A percentile compares a stretch with the other conserved stretches of the same genome.
These are phyloP conservation scores for Myxozyma mucilagina DNA, from an alignment of 805 yeast genomes.

Conservation along the genomic window DNA sequence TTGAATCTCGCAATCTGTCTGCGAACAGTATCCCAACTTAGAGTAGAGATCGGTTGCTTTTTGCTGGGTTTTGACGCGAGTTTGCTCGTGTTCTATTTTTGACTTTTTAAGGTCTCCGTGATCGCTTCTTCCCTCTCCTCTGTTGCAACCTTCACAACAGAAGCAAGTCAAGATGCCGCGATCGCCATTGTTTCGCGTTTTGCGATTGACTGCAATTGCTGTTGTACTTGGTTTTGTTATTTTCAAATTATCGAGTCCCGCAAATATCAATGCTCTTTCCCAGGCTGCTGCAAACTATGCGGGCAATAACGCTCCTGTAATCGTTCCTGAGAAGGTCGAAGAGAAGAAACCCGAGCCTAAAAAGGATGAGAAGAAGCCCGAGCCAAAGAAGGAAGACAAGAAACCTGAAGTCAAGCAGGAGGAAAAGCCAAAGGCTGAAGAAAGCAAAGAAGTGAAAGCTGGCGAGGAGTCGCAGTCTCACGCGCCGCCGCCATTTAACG, in stretches of 20 bases:
- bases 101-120: no score
- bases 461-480: not conserved
- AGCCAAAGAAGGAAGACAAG: constrained; percentile 1
- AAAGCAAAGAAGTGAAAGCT: not conserved
- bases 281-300: constrained; percentile 19
- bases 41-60: no score
- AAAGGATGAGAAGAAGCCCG: not conserved
- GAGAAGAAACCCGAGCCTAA: not conserved
- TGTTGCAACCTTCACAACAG: not conserved
- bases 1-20: no score
- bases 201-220: constrained; percentile 21
- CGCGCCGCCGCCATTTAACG: constrained; percentile 10
- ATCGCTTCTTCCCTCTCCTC: no score
- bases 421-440: not conserved
- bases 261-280: constrained; percentile 16
- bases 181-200: constrained; percentile 20
- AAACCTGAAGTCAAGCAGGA: not conserved
- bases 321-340: constrained; percentile 1
- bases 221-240: constrained; percentile 14
- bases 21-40: no score
- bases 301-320: not conserved
- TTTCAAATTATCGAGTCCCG: constrained; percentile 20
- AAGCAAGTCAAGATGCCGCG: constrained; percentile 13
- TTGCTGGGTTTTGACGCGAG: no score
- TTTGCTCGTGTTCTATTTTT: no score